These are phyloP conservation scores for Casuarina cunninghamiana DNA, from an alignment of 306 rosid species.

Conservation along the genomic window DNA sequence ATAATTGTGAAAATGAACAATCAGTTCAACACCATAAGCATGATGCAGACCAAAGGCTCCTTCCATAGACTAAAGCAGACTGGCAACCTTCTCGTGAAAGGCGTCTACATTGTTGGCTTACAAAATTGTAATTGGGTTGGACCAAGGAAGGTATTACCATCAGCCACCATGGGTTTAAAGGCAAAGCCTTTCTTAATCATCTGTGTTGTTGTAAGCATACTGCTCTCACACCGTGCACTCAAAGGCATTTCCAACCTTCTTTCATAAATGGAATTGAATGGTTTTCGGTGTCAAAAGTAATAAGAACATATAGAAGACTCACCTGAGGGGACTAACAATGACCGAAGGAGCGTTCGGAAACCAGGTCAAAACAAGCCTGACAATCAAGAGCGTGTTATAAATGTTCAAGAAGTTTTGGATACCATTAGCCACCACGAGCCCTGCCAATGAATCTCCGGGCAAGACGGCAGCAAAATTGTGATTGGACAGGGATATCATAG, in stretches of 20 bases:
- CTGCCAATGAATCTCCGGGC: slow-evolving; percentile 92
- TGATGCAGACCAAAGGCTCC: background rate
- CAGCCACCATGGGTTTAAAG: background rate
- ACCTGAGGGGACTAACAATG: slow-evolving; percentile 93
- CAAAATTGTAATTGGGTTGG: too few relatives aligned
- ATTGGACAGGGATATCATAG: slow-evolving; percentile 27
- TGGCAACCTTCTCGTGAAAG: background rate
- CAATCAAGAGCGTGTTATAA: slow-evolving; percentile 79
- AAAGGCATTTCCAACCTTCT: background rate
- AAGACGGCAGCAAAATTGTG: slow-evolving; percentile 85
- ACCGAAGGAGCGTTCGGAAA: slow-evolving; percentile 89
- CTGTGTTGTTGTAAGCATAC: background rate
- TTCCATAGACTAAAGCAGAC: background rate
- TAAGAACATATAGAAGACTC: background rate
- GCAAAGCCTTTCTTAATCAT: background rate
- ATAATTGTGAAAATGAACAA: background rate
- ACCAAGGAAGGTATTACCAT: background rate
- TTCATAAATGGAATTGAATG: background rate
- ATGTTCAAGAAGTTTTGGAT: slow-evolving; percentile 74
- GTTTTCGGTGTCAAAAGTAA: background rate
- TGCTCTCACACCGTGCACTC: background rate
- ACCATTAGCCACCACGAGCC: slow-evolving; percentile 81
- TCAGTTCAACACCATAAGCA: background rate
- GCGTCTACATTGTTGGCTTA: too few relatives aligned
- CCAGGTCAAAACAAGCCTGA: slow-evolving; percentile 95